Base-by-base conservation (phyloP, 2,329 filamentous ascomycete genomes). In the Paecilomyces sp. region DNA sequence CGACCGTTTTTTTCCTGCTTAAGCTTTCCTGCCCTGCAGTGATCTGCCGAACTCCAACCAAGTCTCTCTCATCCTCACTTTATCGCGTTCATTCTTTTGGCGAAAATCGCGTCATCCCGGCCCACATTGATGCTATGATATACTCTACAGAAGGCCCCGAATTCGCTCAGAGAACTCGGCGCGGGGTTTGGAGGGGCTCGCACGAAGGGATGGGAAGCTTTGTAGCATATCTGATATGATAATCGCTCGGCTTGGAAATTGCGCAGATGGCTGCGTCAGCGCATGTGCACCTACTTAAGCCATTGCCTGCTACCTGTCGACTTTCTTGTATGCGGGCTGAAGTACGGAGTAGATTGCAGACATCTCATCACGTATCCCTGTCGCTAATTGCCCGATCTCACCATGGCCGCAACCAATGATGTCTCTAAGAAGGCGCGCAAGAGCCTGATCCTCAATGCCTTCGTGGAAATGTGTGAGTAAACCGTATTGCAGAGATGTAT, bases 401-500 rank as follows among this genome's bases (percentile, higher is more conserved):
- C 57, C 51, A 66, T 66, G 62, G 41, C 63, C 3, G 52, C 53
- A 11, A 58, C 47, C 11, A 54, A 53, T 51, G 18, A 47, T 36
- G 60, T 63, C 47, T 56, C 66, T 57, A 65, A 60, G 57, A 73
- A 70, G 57, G 66, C 72, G n/a, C 72, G 69, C 61, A 82, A 81
- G 67, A 76, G 75, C 56, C 68, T 80, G 12, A 80, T 82, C 57
- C 72, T 82, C 66, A 82, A 81, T 74, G 79, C 79, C 28, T 82
- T 82, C 61, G 79, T 80, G 28, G 77, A 79, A 67, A 79, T 79
- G 75, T 78, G 77, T 78, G 72, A 34, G 68, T 60, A n/a, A n/a
- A 15, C 51, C 11, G 13, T n/a, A 25, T 41, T 31, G 30, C 12
- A 30, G 12, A 4, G 28, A 33, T 28, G n/a, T 53, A n/a, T 53